Evolutionary conservation across 2,329 filamentous ascomycete genomes (phyloP).

Genomic region (Scytalidium sp.): DNA sequence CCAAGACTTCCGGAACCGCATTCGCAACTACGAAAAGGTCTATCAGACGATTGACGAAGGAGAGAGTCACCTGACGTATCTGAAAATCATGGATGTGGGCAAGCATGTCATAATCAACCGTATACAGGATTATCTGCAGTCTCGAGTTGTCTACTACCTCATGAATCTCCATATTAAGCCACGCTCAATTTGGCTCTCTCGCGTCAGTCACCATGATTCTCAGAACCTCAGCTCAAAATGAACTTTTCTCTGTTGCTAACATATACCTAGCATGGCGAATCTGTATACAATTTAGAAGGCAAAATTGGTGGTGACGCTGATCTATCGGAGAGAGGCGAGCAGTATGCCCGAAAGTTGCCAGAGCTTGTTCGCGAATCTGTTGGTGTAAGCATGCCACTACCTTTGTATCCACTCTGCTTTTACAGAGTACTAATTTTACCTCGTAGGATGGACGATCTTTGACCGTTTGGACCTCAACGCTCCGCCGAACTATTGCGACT

Average conservation of each 20-base stretch:
- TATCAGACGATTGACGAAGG: conserved; percentile 92
- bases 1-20: conserved; percentile 87
- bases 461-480: conserved; percentile 73
- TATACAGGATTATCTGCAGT: conserved; percentile 95
- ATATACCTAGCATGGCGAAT: conserved; percentile 77
- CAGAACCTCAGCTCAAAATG: neutral
- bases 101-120: conserved; percentile 97
- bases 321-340: conserved; percentile 80
- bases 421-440: conserved; percentile 6
- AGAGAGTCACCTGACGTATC: conserved; percentile 85
- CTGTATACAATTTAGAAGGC: conserved; percentile 83
- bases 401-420: conserved; percentile 1
- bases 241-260: conserved; percentile 12
- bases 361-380: conserved; percentile 82
- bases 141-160: conserved; percentile 93
- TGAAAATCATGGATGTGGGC: conserved; percentile 96
- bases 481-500: conserved; percentile 86
- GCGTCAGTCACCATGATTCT: conserved; percentile 54
- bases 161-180: conserved; percentile 99
- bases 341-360: conserved; percentile 82
- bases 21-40: conserved; percentile 95
- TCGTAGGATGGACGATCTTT: conserved; percentile 53
- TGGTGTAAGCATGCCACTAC: conserved; percentile 56
- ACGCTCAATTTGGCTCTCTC: conserved; percentile 92
- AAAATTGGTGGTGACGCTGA: conserved; percentile 91